phyloP scores from a whole-genome alignment of 768 basidiomycete species.

The Pleurotus tuoliensis region DNA sequence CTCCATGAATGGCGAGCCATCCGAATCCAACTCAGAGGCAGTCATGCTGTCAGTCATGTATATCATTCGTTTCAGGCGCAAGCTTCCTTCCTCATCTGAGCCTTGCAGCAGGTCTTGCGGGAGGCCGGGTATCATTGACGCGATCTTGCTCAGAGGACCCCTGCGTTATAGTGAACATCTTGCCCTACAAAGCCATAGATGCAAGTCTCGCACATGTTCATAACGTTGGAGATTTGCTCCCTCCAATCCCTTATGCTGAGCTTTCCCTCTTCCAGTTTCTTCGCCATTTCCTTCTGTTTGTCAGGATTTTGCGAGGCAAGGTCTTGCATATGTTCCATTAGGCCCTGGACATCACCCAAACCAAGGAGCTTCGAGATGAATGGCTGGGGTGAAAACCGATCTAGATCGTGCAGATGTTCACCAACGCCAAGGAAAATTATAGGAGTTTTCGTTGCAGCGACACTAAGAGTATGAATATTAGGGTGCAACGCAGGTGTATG shows the following conservation, averaged over 20 bases:
- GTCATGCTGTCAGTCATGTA: conserved; percentile 99
- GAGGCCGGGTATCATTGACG: conserved; percentile 97
- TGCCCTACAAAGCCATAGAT: background rate
- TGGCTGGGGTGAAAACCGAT: conserved; percentile 92
- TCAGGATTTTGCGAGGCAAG: conserved; percentile 91
- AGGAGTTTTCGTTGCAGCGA: conserved; percentile 97
- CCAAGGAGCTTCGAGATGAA: conserved; percentile 97
- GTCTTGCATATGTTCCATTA: conserved; percentile 99
- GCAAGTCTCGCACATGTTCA: conserved; percentile 78
- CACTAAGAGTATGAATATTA: conserved; percentile 42
- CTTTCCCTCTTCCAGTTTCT: conserved; percentile 96
- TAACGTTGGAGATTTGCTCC: conserved; percentile 95
- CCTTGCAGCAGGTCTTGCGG: conserved; percentile 89
- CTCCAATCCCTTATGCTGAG: conserved; percentile 96
- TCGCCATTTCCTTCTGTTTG: conserved; percentile 96
- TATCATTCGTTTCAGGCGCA: conserved; percentile 95
- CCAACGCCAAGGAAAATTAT: conserved; percentile 99
- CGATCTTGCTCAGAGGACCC: conserved; percentile 99
- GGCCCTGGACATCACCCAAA: conserved; percentile 92
- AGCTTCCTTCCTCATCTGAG: conserved; percentile 87
- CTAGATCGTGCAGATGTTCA: conserved; percentile 96
- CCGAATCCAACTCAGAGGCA: conserved; percentile 87
- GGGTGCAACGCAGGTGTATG: background rate
- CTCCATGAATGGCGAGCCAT: conserved; percentile 89
- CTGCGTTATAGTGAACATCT: conserved; percentile 35